Conservation (phyloP, 805 yeast genomes). For the Candida pseudofarinosa region DNA sequence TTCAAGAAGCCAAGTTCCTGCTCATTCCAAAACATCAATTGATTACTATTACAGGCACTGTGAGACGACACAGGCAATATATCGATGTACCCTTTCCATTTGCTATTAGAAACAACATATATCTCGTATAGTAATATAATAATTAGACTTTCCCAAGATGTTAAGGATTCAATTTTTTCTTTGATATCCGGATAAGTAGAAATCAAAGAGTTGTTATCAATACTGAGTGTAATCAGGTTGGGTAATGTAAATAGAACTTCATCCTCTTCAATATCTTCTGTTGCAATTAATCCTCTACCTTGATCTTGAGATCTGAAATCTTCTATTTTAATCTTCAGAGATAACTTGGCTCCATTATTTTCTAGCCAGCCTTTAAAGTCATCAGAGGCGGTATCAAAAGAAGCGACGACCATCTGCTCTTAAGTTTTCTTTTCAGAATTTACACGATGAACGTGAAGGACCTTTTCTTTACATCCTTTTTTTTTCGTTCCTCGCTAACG, state of each 20-base stretch:
- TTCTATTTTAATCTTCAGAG: slow-evolving; percentile 53
- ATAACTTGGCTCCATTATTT: slow-evolving; percentile 38
- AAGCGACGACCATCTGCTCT: neutral
- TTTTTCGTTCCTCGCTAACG: too few species aligned
- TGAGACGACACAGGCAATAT: slow-evolving; percentile 54
- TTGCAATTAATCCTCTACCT: slow-evolving; percentile 78
- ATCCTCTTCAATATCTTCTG: slow-evolving; percentile 52
- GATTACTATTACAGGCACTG: slow-evolving; percentile 44
- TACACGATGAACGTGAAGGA: too few species aligned
- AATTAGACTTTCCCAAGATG: slow-evolving; percentile 79
- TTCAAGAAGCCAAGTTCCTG: slow-evolving; percentile 51
- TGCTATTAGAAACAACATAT: slow-evolving; percentile 42
- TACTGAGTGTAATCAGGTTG: slow-evolving; percentile 49
- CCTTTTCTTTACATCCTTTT: too few species aligned
- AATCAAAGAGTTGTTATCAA: slow-evolving; percentile 51
- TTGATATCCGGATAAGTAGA: slow-evolving; percentile 24
- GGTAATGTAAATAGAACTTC: slow-evolving; percentile 73
- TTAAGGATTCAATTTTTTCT: slow-evolving; percentile 38
- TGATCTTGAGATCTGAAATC: slow-evolving; percentile 59
- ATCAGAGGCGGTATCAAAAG: slow-evolving; percentile 11
- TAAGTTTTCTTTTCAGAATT: too few species aligned
- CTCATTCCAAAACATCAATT: slow-evolving; percentile 76
- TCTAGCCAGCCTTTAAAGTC: slow-evolving; percentile 26
- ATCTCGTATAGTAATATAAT: slow-evolving; percentile 61
- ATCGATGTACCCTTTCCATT: slow-evolving; percentile 69